phyloP scores from a whole-genome alignment of 345 rosid species.

The Boechera divaricarpa region DNA sequence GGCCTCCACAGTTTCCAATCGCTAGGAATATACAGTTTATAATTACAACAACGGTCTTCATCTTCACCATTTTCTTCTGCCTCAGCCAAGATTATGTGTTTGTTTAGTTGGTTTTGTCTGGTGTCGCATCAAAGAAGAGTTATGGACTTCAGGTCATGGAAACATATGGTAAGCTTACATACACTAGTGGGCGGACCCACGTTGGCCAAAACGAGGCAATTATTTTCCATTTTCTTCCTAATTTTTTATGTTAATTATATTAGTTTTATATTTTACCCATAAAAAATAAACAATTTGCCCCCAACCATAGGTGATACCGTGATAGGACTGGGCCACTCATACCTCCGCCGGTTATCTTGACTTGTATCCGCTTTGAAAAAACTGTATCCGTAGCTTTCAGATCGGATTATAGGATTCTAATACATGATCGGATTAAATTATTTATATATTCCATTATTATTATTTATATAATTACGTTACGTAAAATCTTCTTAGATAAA shows the following conservation, averaged over 20 bases:
- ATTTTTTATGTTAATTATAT: not conserved
- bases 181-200: not conserved
- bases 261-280: too few relatives aligned
- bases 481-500: too few relatives aligned
- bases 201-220: not conserved
- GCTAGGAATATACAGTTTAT: conserved; percentile 35
- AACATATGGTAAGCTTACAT: not conserved
- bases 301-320: too few relatives aligned
- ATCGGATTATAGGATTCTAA: too few relatives aligned
- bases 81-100: not conserved
- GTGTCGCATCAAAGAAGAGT: not conserved
- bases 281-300: too few relatives aligned
- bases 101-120: not conserved
- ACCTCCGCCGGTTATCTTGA: too few relatives aligned
- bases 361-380: too few relatives aligned
- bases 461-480: too few relatives aligned
- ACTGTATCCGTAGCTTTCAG: too few relatives aligned
- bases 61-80: conserved; percentile 23
- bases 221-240: not conserved
- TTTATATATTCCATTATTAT: too few relatives aligned
- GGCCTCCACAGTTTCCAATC: conserved; percentile 47
- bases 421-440: too few relatives aligned
- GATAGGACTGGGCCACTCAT: too few relatives aligned
- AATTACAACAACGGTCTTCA: conserved; percentile 17
- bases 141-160: not conserved